Evolutionary conservation across 2,329 filamentous ascomycete species (phyloP), one percentile per base, ranked within the genome.

Genomic region (Zasmidium angulare): DNA sequence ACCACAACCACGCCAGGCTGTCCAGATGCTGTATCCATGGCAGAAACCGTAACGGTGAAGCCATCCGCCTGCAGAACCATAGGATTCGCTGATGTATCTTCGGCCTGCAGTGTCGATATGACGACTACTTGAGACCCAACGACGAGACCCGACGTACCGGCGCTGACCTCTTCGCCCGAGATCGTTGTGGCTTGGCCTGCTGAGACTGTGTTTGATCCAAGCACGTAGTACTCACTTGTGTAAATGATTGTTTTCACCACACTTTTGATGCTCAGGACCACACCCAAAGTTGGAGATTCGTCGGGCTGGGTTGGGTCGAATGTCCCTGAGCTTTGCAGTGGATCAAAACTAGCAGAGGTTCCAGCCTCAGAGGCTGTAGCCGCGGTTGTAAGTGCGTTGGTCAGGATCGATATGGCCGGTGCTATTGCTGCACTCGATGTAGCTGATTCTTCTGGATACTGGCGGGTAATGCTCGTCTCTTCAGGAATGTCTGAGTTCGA

Each of bases 61-160:
- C n/a, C n/a, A n/a, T n/a, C n/a, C n/a, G n/a, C n/a, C n/a, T n/a
- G n/a, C n/a, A n/a, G n/a, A n/a, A n/a, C n/a, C n/a, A n/a, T n/a
- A n/a, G n/a, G n/a, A n/a, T n/a, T n/a, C n/a, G n/a, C n/a, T n/a
- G n/a, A n/a, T n/a, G n/a, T n/a, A n/a, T n/a, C 12, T 17, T 22
- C 12, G 17, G 23, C 20, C 51, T 20, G 36, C 36, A 19, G 61
- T 56, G 12, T 54, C 54, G 3, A 26, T 36, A 14, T 59, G 58
- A 46, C n/a, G 12, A 49, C 24, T 17, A 53, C 29, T 46, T 31
- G n/a, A 21, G 17, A 19, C 9, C 46, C 20, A 47, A 22, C 46
- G 19, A n/a, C 46, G 20, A 19, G 46, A 9, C 17, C 17, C 7
- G 22, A 50, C 24, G 23, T 24, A 11, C 7, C 9, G 7, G 29